These are phyloP conservation scores for Cryptococcus depauperatus DNA, from an alignment of 1,284 basidiomycete species.

Conservation along the genomic window DNA sequence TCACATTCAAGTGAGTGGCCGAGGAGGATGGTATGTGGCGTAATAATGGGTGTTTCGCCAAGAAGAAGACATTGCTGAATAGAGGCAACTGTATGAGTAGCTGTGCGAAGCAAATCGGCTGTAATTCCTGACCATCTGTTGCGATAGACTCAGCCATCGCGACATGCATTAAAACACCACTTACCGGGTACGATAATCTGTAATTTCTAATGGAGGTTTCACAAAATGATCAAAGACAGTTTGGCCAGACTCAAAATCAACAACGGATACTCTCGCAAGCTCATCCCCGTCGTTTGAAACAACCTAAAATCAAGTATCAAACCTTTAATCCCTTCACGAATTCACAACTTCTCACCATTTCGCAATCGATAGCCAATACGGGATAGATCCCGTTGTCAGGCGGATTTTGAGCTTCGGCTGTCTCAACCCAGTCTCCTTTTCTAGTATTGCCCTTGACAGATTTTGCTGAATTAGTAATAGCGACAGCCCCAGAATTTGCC, in stretches of 20 bases:
- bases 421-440: slow-evolving; percentile 58
- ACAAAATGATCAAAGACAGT: slow-evolving; percentile 79
- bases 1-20: slow-evolving; percentile 92
- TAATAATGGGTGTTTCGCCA: slow-evolving; percentile 47
- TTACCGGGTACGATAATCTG: slow-evolving; percentile 79
- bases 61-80: slow-evolving; percentile 63
- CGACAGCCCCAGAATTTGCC: background rate
- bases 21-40: slow-evolving; percentile 71
- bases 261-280: slow-evolving; percentile 70
- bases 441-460: slow-evolving; percentile 49
- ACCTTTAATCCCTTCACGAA: too few relatives aligned
- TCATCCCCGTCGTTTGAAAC: slow-evolving; percentile 74
- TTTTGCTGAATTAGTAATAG: background rate
- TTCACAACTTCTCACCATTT: slow-evolving; percentile 70
- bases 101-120: slow-evolving; percentile 55
- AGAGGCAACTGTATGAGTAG: slow-evolving; percentile 65
- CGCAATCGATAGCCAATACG: slow-evolving; percentile 65
- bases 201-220: slow-evolving; percentile 68
- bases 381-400: slow-evolving; percentile 29
- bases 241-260: slow-evolving; percentile 62
- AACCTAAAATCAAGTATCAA: background rate
- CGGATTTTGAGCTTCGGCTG: slow-evolving; percentile 49
- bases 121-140: slow-evolving; percentile 90
- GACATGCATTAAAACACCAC: too few relatives aligned
- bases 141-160: too few relatives aligned